These are phyloP conservation scores for Hypomontagnella submonticulosa DNA, from an alignment of 495 filamentous ascomycete species.

Conservation along the genomic window DNA sequence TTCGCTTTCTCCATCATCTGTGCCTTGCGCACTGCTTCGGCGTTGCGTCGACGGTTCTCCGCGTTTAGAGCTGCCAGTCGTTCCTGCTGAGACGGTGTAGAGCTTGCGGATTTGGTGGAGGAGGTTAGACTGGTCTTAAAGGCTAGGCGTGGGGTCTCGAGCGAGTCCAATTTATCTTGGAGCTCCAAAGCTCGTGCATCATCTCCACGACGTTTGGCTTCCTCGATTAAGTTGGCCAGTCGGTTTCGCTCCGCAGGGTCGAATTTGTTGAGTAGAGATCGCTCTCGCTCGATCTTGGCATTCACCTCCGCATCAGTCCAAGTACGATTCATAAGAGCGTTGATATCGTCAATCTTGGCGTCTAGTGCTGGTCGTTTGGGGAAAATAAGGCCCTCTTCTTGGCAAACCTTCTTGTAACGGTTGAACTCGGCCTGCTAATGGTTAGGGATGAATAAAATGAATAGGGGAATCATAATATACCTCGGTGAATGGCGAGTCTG, in stretches of 20 bases:
- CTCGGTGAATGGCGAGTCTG: slow-evolving; percentile 78
- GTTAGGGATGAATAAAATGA: slow-evolving; percentile 44
- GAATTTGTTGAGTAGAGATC: slow-evolving; percentile 67
- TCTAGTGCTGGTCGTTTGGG: slow-evolving; percentile 73
- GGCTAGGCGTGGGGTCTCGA: slow-evolving; percentile 75
- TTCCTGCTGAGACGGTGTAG: slow-evolving; percentile 71
- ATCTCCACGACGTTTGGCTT: slow-evolving; percentile 72
- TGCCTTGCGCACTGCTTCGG: slow-evolving; percentile 83
- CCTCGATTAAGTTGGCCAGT: slow-evolving; percentile 68
- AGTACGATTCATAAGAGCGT: slow-evolving; percentile 75
- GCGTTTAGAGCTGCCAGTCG: slow-evolving; percentile 79
- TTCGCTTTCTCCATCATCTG: slow-evolving; percentile 80
- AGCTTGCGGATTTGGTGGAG: slow-evolving; percentile 54
- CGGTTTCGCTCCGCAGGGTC: slow-evolving; percentile 71
- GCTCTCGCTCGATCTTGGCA: slow-evolving; percentile 77
- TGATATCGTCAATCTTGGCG: slow-evolving; percentile 83
- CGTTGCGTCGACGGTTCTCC: slow-evolving; percentile 80
- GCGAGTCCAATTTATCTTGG: slow-evolving; percentile 72
- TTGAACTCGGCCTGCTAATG: slow-evolving; percentile 74
- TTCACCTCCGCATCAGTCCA: slow-evolving; percentile 85
- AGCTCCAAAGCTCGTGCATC: slow-evolving; percentile 67
- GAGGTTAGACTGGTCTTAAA: slow-evolving; percentile 70
- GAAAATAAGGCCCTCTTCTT: slow-evolving; percentile 74
- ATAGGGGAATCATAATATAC: slow-evolving; percentile 55
- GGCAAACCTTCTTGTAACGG: slow-evolving; percentile 81